phyloP scores from a whole-genome alignment of 2,329 filamentous ascomycete genomes.

The Colletotrichum orchidophilum region DNA sequence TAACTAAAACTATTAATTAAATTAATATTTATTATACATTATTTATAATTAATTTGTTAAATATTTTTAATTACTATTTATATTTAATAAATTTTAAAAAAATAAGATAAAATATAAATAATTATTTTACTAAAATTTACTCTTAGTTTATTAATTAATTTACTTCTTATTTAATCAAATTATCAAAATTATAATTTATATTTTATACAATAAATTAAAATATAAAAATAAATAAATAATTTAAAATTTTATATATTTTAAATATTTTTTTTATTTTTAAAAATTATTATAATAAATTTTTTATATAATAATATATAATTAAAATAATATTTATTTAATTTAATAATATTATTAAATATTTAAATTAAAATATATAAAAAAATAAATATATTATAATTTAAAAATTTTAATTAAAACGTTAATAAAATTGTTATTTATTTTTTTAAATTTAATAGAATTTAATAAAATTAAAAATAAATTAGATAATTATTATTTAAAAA shows the following conservation, averaged over 20 bases:
- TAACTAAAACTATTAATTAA: not conserved
- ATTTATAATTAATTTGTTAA: not conserved
- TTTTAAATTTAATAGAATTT: too few species aligned
- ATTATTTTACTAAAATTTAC: not conserved
- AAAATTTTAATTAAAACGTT: too few species aligned
- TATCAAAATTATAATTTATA: too few species aligned
- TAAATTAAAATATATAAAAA: too few species aligned
- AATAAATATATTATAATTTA: not conserved
- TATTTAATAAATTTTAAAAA: not conserved
- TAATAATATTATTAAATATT: not conserved
- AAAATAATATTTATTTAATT: not conserved
- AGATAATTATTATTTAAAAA: too few species aligned
- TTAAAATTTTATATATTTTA: not conserved
- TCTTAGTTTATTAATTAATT: not conserved
- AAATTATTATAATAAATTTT: not conserved
- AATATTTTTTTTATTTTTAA: too few species aligned
- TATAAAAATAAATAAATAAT: not conserved
- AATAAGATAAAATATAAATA: not conserved
- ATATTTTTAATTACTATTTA: not conserved
- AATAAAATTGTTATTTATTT: too few species aligned
- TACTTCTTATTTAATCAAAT: not conserved
- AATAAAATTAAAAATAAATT: too few species aligned
- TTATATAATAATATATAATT: not conserved
- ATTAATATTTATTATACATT: not conserved
- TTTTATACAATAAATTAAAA: not conserved